phyloP scores from a whole-genome alignment of 805 yeast species.

The Candida xiaguanensis region DNA sequence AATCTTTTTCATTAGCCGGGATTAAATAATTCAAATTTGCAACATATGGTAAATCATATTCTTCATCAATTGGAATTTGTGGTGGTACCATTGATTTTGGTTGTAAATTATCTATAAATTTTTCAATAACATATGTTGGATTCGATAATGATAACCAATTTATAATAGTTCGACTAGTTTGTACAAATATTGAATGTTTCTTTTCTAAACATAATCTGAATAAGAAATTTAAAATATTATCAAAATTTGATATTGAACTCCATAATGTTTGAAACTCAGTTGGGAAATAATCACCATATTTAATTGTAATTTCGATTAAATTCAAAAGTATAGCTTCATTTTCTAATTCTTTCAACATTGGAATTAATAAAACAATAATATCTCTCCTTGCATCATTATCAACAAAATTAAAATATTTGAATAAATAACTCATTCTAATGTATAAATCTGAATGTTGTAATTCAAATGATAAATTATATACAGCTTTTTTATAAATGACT shows the following conservation, averaged over 20 bases:
- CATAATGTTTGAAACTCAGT: slow-evolving; percentile 92
- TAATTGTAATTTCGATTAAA: slow-evolving; percentile 79
- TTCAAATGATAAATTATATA: slow-evolving; percentile 72
- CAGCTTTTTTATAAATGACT: slow-evolving; percentile 82
- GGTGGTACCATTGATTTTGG: slow-evolving; percentile 91
- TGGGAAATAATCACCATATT: slow-evolving; percentile 67
- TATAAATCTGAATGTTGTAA: slow-evolving; percentile 58
- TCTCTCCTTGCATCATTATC: slow-evolving; percentile 68
- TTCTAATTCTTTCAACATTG: slow-evolving; percentile 69
- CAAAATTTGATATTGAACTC: slow-evolving; percentile 88
- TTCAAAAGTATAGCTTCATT: slow-evolving; percentile 53
- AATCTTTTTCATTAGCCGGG: slow-evolving; percentile 53
- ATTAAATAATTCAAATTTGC: slow-evolving; percentile 68
- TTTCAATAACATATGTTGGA: slow-evolving; percentile 48
- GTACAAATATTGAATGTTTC: slow-evolving; percentile 71
- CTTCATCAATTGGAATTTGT: slow-evolving; percentile 19
- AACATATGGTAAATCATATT: slow-evolving; percentile 57
- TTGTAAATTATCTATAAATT: slow-evolving; percentile 64
- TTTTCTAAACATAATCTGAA: slow-evolving; percentile 64
- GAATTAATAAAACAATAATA: slow-evolving; percentile 72
- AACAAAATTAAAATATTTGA: slow-evolving; percentile 58
- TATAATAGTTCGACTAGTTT: slow-evolving; percentile 74
- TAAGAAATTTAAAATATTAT: slow-evolving; percentile 67
- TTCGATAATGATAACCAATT: slow-evolving; percentile 66
- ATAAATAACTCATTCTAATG: slow-evolving; percentile 65